A percentile compares a stretch with the other conserved stretches of the same genome.
Evolutionary conservation across 305 asterid species (phyloP).

Genomic region (Lippia alba): DNA sequence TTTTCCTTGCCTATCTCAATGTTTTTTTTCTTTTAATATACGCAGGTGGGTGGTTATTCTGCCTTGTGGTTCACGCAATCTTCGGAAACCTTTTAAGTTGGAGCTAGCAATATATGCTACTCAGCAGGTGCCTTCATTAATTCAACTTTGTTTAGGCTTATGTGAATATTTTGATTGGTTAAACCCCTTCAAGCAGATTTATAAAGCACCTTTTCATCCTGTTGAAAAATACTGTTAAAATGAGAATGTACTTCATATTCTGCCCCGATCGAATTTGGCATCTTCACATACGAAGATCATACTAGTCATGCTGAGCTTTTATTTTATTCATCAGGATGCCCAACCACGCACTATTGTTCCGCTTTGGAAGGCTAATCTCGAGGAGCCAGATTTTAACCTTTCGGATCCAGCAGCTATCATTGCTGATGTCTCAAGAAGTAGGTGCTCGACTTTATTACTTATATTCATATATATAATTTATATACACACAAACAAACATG

Average conservation of each 20-base stretch:
- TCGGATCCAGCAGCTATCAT: slow-evolving; percentile 75
- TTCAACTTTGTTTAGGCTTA: slow-evolving; percentile 20
- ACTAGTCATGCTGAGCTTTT: slow-evolving; percentile 14
- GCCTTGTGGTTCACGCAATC: slow-evolving; percentile 84
- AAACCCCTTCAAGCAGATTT: slow-evolving; percentile 4
- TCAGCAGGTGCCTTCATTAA: slow-evolving; percentile 59
- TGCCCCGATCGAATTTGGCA: slow-evolving; percentile 8
- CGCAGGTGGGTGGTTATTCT: slow-evolving; percentile 89
- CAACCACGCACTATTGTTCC: slow-evolving; percentile 79
- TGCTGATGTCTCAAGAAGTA: slow-evolving; percentile 71
- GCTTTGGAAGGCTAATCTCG: slow-evolving; percentile 93
- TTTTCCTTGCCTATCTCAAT: slow-evolving; percentile 15
- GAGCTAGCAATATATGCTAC: slow-evolving; percentile 86
- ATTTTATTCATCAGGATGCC: slow-evolving; percentile 64
- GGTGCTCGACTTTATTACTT: slow-evolving; percentile 38
- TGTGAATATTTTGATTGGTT: background rate
- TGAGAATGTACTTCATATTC: background rate
- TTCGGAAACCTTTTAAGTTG: slow-evolving; percentile 75
- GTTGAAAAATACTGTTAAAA: background rate
- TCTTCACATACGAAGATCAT: slow-evolving; percentile 7
- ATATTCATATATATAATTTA: slow-evolving; percentile 9
- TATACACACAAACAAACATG: too few species aligned
- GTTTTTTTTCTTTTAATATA: slow-evolving; percentile 22
- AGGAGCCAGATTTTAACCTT: slow-evolving; percentile 77
- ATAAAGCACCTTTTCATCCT: slow-evolving; percentile 19